Percentiles rank a stretch among this genome's conserved stretches.
Conservation (phyloP, 2,329 filamentous ascomycete genomes). For the Uncinocarpus reesii region DNA sequence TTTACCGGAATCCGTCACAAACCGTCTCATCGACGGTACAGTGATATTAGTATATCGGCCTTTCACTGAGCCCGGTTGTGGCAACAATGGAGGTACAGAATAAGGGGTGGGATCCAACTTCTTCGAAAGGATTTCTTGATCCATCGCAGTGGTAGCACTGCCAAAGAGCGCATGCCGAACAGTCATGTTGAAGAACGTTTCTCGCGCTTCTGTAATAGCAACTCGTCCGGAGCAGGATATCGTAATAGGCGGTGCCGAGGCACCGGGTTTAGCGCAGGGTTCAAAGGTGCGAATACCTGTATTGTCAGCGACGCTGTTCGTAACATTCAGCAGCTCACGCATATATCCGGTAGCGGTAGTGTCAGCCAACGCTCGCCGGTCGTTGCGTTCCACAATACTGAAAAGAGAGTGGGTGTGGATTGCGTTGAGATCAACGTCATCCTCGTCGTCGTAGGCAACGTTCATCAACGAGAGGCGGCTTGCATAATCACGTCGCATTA, state of each 20-base stretch:
- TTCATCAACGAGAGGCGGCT: constrained; percentile 57
- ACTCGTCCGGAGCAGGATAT: constrained; percentile 63
- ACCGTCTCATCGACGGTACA: constrained; percentile 92
- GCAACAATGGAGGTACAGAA: constrained; percentile 60
- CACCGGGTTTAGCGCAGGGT: constrained; percentile 65
- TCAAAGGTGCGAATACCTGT: constrained; percentile 71
- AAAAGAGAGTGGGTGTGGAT: constrained; percentile 69
- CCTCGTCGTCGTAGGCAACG: constrained; percentile 56
- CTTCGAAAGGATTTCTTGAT: constrained; percentile 62
- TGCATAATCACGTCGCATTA: constrained; percentile 43
- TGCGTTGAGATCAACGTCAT: constrained; percentile 51
- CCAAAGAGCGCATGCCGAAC: constrained; percentile 69
- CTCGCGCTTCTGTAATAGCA: constrained; percentile 51
- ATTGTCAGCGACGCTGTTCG: constrained; percentile 52
- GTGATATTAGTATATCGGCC: constrained; percentile 79
- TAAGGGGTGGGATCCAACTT: constrained; percentile 51
- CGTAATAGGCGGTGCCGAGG: constrained; percentile 75
- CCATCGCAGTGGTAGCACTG: constrained; percentile 47
- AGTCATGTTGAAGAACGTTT: constrained; percentile 65
- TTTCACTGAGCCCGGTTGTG: constrained; percentile 68
- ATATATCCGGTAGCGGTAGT: constrained; percentile 64
- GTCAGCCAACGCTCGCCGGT: constrained; percentile 56
- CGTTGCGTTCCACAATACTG: constrained; percentile 62
- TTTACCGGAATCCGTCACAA: constrained; percentile 96
- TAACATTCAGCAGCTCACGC: constrained; percentile 67